Percentiles rank a stretch among this genome's conserved stretches.
These are phyloP conservation scores for Fusarium albidum DNA, from an alignment of 2,329 filamentous ascomycete genomes.

Conservation along the genomic window DNA sequence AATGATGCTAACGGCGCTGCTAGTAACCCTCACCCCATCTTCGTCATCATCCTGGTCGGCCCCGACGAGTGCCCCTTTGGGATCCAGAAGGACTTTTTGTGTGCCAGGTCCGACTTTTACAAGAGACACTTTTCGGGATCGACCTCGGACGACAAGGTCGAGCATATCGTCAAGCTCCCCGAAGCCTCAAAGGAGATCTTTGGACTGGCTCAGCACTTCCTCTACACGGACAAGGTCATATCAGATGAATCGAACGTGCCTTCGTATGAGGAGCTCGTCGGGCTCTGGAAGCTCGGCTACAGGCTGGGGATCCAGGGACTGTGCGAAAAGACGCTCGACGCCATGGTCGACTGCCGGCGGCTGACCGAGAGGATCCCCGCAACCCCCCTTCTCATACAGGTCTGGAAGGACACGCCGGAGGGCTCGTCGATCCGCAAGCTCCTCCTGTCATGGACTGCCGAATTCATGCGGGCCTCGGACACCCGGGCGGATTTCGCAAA, in stretches of 20 bases:
- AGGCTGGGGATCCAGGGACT: slow-evolving; percentile 62
- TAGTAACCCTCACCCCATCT: slow-evolving; percentile 63
- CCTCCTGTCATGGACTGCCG: slow-evolving; percentile 68
- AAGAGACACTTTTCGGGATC: slow-evolving; percentile 52
- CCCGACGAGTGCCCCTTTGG: slow-evolving; percentile 62
- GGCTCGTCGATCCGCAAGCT: slow-evolving; percentile 67
- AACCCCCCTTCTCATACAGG: slow-evolving; percentile 65
- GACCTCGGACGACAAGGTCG: slow-evolving; percentile 50
- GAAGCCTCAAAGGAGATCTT: slow-evolving; percentile 60
- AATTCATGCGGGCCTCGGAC: slow-evolving; percentile 68
- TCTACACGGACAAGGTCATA: slow-evolving; percentile 61
- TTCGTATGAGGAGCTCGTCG: slow-evolving; percentile 62
- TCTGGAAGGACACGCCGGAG: slow-evolving; percentile 69
- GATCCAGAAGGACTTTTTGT: slow-evolving; percentile 67
- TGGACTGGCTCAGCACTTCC: slow-evolving; percentile 61
- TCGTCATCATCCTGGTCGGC: slow-evolving; percentile 64
- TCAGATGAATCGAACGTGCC: slow-evolving; percentile 53
- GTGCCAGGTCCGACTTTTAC: slow-evolving; percentile 59
- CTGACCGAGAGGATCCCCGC: slow-evolving; percentile 64
- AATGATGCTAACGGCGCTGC: slow-evolving; percentile 16
- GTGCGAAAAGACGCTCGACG: slow-evolving; percentile 63
- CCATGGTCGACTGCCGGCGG: slow-evolving; percentile 64
- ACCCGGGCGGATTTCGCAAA: slow-evolving; percentile 65
- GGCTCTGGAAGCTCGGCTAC: slow-evolving; percentile 64
- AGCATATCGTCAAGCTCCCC: slow-evolving; percentile 60